These are phyloP conservation scores for Penicillium sp. DNA, from an alignment of 2,329 filamentous ascomycete species.

Conservation along the genomic window DNA sequence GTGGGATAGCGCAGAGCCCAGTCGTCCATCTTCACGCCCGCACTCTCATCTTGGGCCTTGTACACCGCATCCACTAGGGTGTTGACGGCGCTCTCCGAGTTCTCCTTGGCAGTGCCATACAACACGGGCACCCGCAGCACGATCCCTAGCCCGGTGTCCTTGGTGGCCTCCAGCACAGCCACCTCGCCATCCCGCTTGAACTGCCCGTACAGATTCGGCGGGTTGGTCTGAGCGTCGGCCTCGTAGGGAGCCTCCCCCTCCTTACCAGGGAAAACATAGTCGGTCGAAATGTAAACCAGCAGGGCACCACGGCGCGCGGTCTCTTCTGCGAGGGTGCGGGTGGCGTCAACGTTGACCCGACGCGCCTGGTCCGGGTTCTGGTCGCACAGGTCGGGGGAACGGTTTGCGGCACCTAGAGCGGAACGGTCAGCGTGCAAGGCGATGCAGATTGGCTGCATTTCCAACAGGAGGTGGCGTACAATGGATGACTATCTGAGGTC, in stretches of 20 bases:
- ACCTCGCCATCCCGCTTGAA: constrained; percentile 62
- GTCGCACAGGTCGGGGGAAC: constrained; percentile 78
- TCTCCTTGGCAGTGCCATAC: constrained; percentile 66
- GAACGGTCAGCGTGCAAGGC: background rate
- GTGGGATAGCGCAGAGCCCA: constrained; percentile 79
- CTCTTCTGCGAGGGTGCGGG: constrained; percentile 55
- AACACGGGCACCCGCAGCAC: constrained; percentile 77
- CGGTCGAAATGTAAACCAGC: constrained; percentile 59
- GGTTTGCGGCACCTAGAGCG: constrained; percentile 69
- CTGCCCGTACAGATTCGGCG: constrained; percentile 71
- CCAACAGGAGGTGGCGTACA: no score
- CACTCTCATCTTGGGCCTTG: constrained; percentile 58
- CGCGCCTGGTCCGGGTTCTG: constrained; percentile 66
- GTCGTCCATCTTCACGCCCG: constrained; percentile 68
- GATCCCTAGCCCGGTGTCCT: constrained; percentile 50
- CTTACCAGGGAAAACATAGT: constrained; percentile 68
- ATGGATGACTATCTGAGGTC: constrained; percentile 70
- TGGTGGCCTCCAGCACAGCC: constrained; percentile 57
- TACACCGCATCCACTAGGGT: constrained; percentile 66
- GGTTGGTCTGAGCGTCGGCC: constrained; percentile 52
- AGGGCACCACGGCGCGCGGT: constrained; percentile 46
- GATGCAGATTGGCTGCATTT: no score
- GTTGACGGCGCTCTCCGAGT: constrained; percentile 73
- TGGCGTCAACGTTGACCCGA: constrained; percentile 65
- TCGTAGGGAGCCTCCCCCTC: constrained; percentile 81